Evolutionary conservation across 2,329 filamentous ascomycete species (phyloP).

Genomic region (Zarea fungicola): DNA sequence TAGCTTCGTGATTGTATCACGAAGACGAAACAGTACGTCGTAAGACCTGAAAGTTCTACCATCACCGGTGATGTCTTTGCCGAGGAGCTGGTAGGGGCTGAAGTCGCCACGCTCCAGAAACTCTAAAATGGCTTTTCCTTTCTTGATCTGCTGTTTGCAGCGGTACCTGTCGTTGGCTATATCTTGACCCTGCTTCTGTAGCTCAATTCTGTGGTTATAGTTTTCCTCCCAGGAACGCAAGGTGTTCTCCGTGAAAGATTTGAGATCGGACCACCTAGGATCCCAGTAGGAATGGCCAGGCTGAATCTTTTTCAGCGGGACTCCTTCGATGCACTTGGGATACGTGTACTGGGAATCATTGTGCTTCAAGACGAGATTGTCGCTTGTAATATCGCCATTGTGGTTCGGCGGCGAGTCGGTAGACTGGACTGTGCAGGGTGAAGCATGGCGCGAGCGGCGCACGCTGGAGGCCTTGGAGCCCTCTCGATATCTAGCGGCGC

Average conservation of each 20-base stretch:
- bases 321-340: conserved; percentile 28
- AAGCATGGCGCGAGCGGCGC: neutral
- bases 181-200: conserved; percentile 29
- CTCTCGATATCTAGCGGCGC: neutral
- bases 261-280: conserved; percentile 43
- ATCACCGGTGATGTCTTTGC: conserved; percentile 43
- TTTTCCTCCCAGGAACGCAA: conserved; percentile 45
- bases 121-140: conserved; percentile 46
- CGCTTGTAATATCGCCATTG: conserved; percentile 38
- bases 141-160: conserved; percentile 51
- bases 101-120: conserved; percentile 47
- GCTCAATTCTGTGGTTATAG: conserved; percentile 32
- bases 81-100: conserved; percentile 52
- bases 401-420: neutral
- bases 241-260: conserved; percentile 36
- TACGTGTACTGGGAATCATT: conserved; percentile 45
- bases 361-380: conserved; percentile 40
- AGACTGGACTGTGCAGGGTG: neutral
- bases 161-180: conserved; percentile 43
- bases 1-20: conserved; percentile 49
- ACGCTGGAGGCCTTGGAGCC: neutral
- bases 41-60: conserved; percentile 43
- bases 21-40: conserved; percentile 52
- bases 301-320: conserved; percentile 9
- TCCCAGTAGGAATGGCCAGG: conserved; percentile 49